Evolutionary conservation across 1,284 basidiomycete genomes (phyloP).

Genomic region (Irpex sp.): DNA sequence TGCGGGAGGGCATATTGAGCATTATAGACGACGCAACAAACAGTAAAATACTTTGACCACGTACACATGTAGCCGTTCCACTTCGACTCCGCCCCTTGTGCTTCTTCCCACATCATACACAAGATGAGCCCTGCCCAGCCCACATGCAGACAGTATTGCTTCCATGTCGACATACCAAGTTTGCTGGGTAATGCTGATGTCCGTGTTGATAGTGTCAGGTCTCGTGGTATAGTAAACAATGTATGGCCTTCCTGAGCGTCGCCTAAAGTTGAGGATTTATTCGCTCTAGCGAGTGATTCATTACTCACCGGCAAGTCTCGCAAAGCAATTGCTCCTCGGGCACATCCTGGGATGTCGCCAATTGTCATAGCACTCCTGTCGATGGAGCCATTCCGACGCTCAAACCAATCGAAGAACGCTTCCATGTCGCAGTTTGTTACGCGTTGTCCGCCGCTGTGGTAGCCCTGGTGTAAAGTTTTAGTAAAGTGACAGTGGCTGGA

Average conservation of each 20-base stretch:
- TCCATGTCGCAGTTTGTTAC: conserved; percentile 4
- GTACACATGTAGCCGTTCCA: conserved; percentile 73
- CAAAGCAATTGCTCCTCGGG: conserved; percentile 71
- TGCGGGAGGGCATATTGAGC: conserved; percentile 22
- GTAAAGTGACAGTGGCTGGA: not conserved
- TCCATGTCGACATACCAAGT: conserved; percentile 65
- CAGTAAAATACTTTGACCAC: conserved; percentile 20
- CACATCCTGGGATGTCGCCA: conserved; percentile 50
- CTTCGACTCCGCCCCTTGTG: conserved; percentile 50
- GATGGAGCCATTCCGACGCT: conserved; percentile 9
- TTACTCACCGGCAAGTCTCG: conserved; percentile 64
- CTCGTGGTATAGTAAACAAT: conserved; percentile 83
- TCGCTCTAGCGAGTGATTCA: not conserved
- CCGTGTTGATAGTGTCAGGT: conserved; percentile 74
- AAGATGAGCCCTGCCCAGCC: conserved; percentile 91
- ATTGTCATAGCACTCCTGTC: conserved; percentile 33
- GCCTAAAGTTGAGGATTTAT: not conserved
- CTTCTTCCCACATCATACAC: conserved; percentile 93
- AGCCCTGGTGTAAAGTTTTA: not conserved
- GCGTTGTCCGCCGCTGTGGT: not conserved
- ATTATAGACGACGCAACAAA: not conserved
- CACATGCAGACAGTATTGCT: conserved; percentile 47
- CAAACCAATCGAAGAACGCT: conserved; percentile 14
- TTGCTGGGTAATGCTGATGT: conserved; percentile 65
- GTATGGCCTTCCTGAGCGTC: conserved; percentile 58